Base-by-base conservation (phyloP, 108 stramenopile species). In the Fragilaria crotonensis region DNA sequence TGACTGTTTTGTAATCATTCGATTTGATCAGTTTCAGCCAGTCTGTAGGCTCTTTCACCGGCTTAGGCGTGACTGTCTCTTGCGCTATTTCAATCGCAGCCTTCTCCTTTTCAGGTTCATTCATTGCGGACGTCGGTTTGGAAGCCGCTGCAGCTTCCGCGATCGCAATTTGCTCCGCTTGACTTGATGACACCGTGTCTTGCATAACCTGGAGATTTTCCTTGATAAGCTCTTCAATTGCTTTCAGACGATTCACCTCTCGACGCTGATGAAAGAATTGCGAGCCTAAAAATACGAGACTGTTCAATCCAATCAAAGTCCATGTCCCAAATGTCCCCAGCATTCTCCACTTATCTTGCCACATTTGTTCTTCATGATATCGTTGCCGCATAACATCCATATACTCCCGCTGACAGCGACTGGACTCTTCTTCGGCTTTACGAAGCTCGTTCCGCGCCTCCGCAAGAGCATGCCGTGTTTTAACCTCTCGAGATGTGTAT, bases 341-440 rank as follows among this genome's bases (percentile, higher is more conserved):
- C 3, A 83, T 55, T 4, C 82, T 50, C 82, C 82, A 83, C 53
- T 75, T 68, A 47, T 83, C 82, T 62, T 77, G 78, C 82, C 82
- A 83, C 23, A 83, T 62, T 52, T 83, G 78, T 48, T 83, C 82
- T 66, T 83, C 82, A 31, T 83, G 82, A 61, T 83, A 83, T 23
- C 82, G 72, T 50, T 65, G 52, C 20, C 82, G 48, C 59, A 83
- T 57, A 49, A 60, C 62, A 46, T 79, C 73, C 73, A 83, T 83
- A 52, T 79, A 83, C 2, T 62, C 66, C 27, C 59, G 29, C 61
- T 77, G 76, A 14, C 32, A 48, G 18, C 56, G 45, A 0, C 61
- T 47, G 23, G 59, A 45, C 9, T 58, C 26, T 21, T 36, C 27
- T 71, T 83, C 82, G 28, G 62, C 29, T 26, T 53, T 32, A 23